Conservation (phyloP, 176 grass and related monocot species). For the Urochloa ruziziensis region DNA sequence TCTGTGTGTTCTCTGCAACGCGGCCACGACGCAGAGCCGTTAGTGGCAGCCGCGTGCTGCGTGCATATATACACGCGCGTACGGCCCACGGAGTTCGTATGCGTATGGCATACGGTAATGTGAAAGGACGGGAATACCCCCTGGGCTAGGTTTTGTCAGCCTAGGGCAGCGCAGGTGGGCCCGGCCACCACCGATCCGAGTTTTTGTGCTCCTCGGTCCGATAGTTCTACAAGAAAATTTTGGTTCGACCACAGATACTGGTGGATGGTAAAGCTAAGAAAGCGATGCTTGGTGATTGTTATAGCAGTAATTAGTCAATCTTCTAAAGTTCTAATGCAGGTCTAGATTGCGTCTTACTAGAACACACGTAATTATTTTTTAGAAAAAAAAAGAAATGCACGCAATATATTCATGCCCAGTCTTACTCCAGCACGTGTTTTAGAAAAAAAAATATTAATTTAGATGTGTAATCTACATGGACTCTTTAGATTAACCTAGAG, state of each 20-base stretch:
- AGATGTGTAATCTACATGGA: no score
- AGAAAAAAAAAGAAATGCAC: no score
- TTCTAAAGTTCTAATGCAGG: no score
- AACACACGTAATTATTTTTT: no score
- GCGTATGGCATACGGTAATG: neutral
- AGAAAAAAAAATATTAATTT: no score
- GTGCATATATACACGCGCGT: slow-evolving; percentile 5
- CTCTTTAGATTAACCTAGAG: no score
- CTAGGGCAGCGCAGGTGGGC: slow-evolving; percentile 1
- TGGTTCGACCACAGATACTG: neutral
- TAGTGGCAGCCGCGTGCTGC: neutral
- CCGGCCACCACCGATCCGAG: neutral
- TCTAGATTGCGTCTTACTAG: neutral
- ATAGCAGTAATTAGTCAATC: neutral
- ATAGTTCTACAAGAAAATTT: slow-evolving; percentile 11
- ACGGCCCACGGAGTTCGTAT: neutral
- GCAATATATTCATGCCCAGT: no score
- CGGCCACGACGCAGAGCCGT: slow-evolving; percentile 28
- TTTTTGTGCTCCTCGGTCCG: neutral
- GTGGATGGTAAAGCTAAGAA: neutral
- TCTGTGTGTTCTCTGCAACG: neutral
- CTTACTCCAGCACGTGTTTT: no score
- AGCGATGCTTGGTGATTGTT: neutral
- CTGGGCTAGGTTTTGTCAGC: neutral
- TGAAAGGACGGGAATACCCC: neutral